These are phyloP conservation scores for Durotheca rogersii DNA, from an alignment of 495 filamentous ascomycete genomes.

Conservation along the genomic window DNA sequence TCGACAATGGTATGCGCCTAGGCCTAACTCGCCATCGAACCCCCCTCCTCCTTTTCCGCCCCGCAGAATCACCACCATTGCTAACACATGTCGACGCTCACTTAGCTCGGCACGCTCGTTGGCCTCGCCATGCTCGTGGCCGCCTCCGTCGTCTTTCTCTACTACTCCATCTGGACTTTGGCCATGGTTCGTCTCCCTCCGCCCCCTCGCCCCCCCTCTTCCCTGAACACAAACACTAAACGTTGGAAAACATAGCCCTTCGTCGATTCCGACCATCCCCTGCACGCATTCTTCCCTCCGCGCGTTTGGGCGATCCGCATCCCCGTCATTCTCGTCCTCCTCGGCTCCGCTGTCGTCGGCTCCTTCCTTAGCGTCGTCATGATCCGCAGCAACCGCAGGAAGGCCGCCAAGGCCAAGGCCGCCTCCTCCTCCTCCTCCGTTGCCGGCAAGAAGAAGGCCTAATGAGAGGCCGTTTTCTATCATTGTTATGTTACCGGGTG, in stretches of 20 bases:
- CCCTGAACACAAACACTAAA: too few relatives aligned
- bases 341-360: slow-evolving; percentile 91
- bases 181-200: slow-evolving; percentile 69
- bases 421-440: too few relatives aligned
- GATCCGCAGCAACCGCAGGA: slow-evolving; percentile 98
- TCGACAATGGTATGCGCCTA: slow-evolving; percentile 41
- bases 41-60: background rate
- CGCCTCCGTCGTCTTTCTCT: slow-evolving; percentile 93
- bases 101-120: slow-evolving; percentile 89
- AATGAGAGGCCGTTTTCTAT: background rate
- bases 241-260: slow-evolving; percentile 69
- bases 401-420: slow-evolving; percentile 86
- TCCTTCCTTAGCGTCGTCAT: slow-evolving; percentile 96
- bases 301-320: slow-evolving; percentile 99
- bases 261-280: slow-evolving; percentile 88
- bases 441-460: slow-evolving; percentile 70
- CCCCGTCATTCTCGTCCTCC: slow-evolving; percentile 90
- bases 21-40: background rate
- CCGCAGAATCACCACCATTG: background rate
- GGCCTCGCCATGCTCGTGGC: slow-evolving; percentile 97
- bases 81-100: slow-evolving; percentile 30
- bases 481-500: too few relatives aligned
- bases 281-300: slow-evolving; percentile 93
- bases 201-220: slow-evolving; percentile 6
- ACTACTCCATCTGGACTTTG: slow-evolving; percentile 98